Conservation (phyloP, 306 rosid genomes). For the Lotus japonicus region DNA sequence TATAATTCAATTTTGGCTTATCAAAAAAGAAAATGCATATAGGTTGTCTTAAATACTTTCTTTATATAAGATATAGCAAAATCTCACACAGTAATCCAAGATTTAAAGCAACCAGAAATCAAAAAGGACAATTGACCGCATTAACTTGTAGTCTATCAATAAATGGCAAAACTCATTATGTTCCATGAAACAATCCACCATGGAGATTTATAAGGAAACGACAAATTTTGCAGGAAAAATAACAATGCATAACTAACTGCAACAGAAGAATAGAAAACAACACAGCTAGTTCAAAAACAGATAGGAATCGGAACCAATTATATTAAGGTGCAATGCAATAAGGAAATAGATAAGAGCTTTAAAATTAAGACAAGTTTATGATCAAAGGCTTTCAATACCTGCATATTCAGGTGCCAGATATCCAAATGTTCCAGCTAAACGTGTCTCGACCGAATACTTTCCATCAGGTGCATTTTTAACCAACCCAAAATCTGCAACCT, state of each 20-base stretch:
- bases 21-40: too few species aligned
- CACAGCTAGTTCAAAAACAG: background rate
- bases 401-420: constrained; percentile 97
- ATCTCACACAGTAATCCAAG: background rate
- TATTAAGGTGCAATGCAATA: too few species aligned
- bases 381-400: constrained; percentile 40
- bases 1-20: too few species aligned
- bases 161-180: background rate
- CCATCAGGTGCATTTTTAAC: constrained; percentile 83
- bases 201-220: background rate
- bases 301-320: too few species aligned
- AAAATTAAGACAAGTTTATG: background rate
- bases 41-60: too few species aligned
- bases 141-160: background rate
- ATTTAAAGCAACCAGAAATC: background rate
- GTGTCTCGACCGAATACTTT: constrained; percentile 72
- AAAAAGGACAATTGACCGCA: background rate
- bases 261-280: background rate
- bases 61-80: too few species aligned
- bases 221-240: too few species aligned
- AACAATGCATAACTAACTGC: too few species aligned
- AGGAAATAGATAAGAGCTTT: background rate
- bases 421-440: constrained; percentile 92
- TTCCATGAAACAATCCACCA: background rate
- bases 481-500: constrained; percentile 90